Evolutionary conservation across 2,329 filamentous ascomycete species (phyloP), one percentile per base, ranked within the genome.

Genomic region (Cyphellophora attinorum): DNA sequence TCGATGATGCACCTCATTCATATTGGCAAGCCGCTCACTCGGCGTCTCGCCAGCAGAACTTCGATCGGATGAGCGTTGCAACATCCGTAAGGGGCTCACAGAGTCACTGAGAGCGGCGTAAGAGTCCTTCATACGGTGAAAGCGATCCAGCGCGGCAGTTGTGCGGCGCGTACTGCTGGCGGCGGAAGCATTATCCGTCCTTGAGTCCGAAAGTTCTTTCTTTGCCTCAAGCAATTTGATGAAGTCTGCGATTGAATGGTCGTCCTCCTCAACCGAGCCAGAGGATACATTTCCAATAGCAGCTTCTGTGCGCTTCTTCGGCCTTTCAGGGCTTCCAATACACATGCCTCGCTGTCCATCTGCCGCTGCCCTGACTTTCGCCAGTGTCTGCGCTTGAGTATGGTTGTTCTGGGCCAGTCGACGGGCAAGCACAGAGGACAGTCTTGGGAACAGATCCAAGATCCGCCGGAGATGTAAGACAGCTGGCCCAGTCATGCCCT

Each of bases 161-260:
- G 85, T 88, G 45, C 76, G 74, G 53, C 81, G 83, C 31, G 79
- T 79, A 1, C 80, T 73, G 15, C 78, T 74, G 44, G 86, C 80
- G 6, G 76, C 71, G 6, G 65, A 56, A 12, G 61, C 57, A 21
- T 62, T 58, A 42, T 73, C 76, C 48, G 72, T 78, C 11, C 74
- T 68, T n/a, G n/a, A n/a, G 30, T 68, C 65, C 42, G 86, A 79
- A 38, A 95, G 83, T 56, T 86, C 89, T 58, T 88, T 93, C 54
- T 84, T 84, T 49, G 77, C 79, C 40, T 96, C 89, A 5, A 98
- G 68, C 42, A 85, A 72, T 51, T 93, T 93, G 41, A 98, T 63
- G 49, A 96, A 98, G 34, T 93, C 86, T 0, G 84, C 85, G 27
- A 98, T 93, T 44, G 91, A 88, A 49, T 94, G 85, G 50, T 93